Evolutionary conservation across 179 eudicot species (phyloP), one percentile per base, ranked within the genome.

Genomic region (Amaranthus tricolor): DNA sequence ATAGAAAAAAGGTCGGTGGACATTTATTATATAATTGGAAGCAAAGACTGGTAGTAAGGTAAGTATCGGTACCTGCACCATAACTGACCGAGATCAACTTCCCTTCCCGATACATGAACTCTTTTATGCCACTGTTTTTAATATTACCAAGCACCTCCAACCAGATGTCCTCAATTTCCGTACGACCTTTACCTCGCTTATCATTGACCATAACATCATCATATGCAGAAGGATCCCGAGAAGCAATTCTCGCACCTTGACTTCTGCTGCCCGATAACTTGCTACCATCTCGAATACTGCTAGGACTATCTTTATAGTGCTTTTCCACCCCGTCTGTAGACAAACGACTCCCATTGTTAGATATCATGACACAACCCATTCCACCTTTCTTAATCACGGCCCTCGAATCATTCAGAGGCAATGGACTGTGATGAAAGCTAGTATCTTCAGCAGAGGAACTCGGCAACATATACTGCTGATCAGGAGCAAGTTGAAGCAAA

Each of bases 401-500:
- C 81, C 86, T 83, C 45, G 75, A 78, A 31, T 81, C 79, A 70
- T 77, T 82, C 60, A 71, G 72, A 62, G 58, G 79, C 24, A 78
- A 69, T 9, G 95, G 92, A 75, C 95, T 92, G 24, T 84, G 90
- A 78, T 83, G 73, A 70, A 86, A 84, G 84, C 91, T 90, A 61
- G 85, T 82, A 31, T 84, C 88, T 65, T 84, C 88, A 8, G 89
- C 86, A 49, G 97, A 92, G n/a, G 94, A 92, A 80, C 82, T 85
- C 49, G 92, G 96, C 66, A 87, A 79, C 80, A 86, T 76, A 84
- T 90, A 89, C 81, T 91, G 95, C 74, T 84, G 92, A 72, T 95
- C 97, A 31, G 99, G 99, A 79, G 97, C 99, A 81, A 95, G 96
- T 76, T 95, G 99, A 82, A 95, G 89, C 69, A 93, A 72, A 21